Evolutionary conservation across 306 rosid genomes (phyloP), one percentile per base, ranked within the genome.

Genomic region (Hippophae rhamnoides): DNA sequence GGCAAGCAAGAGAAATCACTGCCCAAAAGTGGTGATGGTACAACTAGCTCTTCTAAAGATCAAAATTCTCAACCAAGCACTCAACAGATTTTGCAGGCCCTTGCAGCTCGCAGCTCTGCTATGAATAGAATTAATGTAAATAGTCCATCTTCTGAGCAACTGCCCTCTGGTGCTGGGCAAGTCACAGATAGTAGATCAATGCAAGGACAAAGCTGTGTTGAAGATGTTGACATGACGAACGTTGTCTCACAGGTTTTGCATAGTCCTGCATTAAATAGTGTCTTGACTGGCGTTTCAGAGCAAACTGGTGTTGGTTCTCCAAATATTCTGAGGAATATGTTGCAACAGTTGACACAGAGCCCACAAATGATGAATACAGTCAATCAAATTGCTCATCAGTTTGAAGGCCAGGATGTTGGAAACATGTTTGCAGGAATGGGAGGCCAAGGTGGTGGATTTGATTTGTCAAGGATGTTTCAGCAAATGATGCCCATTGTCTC

Each of bases 401-500:
- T 92, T 57, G 88, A 89, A 74, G 67, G 75, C 76, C 93, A 77
- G 72, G 94, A 86, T 69, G 43, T 85, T 54, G 88, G 76, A 18
- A 82, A 68, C 73, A 72, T 92, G 85, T 85, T 92, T 78, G 11
- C 82, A 27, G 96, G 92, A 51, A 68, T 65, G 58, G 94, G 71
- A 58, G 92, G 82, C 68, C 93, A 85, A 65, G 84, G 86, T 59
- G 86, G 96, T 41, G 88, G 96, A 40, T 41, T 88, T 9, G 89
- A 92, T 76, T 77, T 88, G 61, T 82, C 95, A 18, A 83, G 89
- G 69, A 86, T 92, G 89, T 67, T 92, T 72, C 99, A 88, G 74
- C 95, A 88, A 82, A 88, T 93, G 97, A 84, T 93, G 95, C 97
- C 99, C 38, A 73, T 93, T 61, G 99, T 88, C 61, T 82, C 99